These are phyloP conservation scores for Crithidia acanthocephali DNA, from an alignment of 208 protist species.

Conservation along the genomic window DNA sequence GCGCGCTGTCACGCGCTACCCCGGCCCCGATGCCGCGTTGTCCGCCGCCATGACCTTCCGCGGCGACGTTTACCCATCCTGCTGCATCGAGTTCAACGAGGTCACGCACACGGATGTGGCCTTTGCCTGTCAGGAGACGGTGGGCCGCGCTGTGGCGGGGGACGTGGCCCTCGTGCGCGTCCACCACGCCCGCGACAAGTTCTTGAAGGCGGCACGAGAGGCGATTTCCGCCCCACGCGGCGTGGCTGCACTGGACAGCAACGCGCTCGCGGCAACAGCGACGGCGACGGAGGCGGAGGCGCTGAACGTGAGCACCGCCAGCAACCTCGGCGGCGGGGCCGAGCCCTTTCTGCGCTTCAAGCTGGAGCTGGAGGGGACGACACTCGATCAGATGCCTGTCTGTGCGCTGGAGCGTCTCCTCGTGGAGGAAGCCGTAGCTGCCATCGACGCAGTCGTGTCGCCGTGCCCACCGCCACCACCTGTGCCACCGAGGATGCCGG, in stretches of 20 bases:
- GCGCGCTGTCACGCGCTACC: slow-evolving; percentile 29
- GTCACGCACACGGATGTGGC: slow-evolving; percentile 42
- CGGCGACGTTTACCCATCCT: slow-evolving; percentile 32
- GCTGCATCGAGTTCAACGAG: slow-evolving; percentile 63
- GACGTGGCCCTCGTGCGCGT: slow-evolving; percentile 72
- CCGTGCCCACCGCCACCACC: not conserved
- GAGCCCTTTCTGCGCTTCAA: slow-evolving; percentile 50
- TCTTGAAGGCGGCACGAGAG: slow-evolving; percentile 33
- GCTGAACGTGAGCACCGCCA: slow-evolving; percentile 11
- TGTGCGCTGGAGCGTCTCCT: slow-evolving; percentile 52
- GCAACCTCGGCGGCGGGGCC: not conserved
- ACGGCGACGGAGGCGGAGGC: slow-evolving; percentile 3
- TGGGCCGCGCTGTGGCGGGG: slow-evolving; percentile 44
- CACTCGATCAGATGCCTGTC: slow-evolving; percentile 58
- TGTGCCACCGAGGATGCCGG: not conserved
- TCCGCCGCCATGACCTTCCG: slow-evolving; percentile 19
- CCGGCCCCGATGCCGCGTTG: not conserved
- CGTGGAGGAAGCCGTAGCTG: slow-evolving; percentile 39
- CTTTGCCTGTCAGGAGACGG: slow-evolving; percentile 37
- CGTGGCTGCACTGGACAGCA: not conserved
- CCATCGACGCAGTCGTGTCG: slow-evolving; percentile 30
- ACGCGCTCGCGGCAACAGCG: not conserved
- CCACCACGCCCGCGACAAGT: slow-evolving; percentile 63
- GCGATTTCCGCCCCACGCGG: slow-evolving; percentile 24
- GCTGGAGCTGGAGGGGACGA: slow-evolving; percentile 67